Percentiles rank a stretch among this genome's conserved stretches.
phyloP scores from a whole-genome alignment of 2,329 filamentous ascomycete genomes.

The Ploettnerulaceae sp. region DNA sequence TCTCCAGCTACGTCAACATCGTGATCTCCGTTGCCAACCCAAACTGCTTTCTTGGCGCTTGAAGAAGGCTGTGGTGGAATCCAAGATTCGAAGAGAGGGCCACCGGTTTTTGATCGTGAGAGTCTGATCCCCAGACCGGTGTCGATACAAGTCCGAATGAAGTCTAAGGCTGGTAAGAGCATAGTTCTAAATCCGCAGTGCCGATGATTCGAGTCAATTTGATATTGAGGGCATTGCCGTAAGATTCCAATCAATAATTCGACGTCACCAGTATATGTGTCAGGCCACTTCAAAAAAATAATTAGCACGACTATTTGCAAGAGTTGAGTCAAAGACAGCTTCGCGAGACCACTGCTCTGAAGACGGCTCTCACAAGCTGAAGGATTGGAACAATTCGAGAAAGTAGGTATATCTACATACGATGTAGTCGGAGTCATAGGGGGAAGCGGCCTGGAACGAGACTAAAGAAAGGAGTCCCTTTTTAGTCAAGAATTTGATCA shows the following conservation, averaged over 20 bases:
- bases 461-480: conserved; percentile 57
- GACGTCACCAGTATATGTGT: conserved; percentile 53
- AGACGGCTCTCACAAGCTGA: too few relatives aligned
- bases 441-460: conserved; percentile 48
- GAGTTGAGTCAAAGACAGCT: too few relatives aligned
- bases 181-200: conserved; percentile 67
- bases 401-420: too few relatives aligned
- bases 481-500: conserved; percentile 63
- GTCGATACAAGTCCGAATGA: conserved; percentile 54
- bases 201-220: conserved; percentile 67
- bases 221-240: conserved; percentile 64
- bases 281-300: too few relatives aligned
- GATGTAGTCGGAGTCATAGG: conserved; percentile 33
- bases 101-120: conserved; percentile 24
- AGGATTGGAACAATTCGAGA: too few relatives aligned
- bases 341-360: too few relatives aligned
- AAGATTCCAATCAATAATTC: conserved; percentile 55
- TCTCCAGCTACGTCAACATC: conserved; percentile 18
- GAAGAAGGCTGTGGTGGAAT: not conserved
- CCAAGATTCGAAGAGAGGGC: conserved; percentile 28
- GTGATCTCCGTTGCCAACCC: conserved; percentile 20
- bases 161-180: conserved; percentile 61
- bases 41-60: conserved; percentile 19
- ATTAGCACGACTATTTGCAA: too few relatives aligned
- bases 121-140: conserved; percentile 26